These are phyloP conservation scores for Trichopus zeylanicus DNA, from an alignment of 116 monocot species.

Conservation along the genomic window DNA sequence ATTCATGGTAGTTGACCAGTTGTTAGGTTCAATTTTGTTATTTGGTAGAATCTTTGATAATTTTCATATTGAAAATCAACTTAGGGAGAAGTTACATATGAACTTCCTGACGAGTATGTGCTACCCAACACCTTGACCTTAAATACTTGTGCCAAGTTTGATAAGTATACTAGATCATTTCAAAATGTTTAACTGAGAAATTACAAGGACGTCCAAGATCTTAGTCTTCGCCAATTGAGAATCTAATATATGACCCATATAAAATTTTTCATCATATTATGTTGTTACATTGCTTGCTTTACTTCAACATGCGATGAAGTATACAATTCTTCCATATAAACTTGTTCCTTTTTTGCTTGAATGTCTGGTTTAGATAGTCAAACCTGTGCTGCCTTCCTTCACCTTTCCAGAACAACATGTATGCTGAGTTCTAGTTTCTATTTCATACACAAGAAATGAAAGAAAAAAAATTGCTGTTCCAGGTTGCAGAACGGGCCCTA, in stretches of 20 bases:
- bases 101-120: too few relatives aligned
- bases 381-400: background rate
- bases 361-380: too few relatives aligned
- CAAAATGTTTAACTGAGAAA: background rate
- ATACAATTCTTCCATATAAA: too few relatives aligned
- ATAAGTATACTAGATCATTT: background rate
- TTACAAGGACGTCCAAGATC: background rate
- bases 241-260: background rate
- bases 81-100: background rate
- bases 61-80: background rate
- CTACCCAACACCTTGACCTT: background rate
- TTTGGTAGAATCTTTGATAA: too few relatives aligned
- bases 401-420: background rate
- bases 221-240: background rate
- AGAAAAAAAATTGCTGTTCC: conserved; percentile 7
- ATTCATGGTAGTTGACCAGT: too few relatives aligned
- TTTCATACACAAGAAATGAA: background rate
- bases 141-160: background rate
- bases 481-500: conserved; percentile 48
- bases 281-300: too few relatives aligned
- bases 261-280: too few relatives aligned
- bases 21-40: too few relatives aligned
- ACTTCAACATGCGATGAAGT: too few relatives aligned
- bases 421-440: background rate
- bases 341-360: too few relatives aligned